Evolutionary conservation across 2,329 filamentous ascomycete genomes (phyloP).

Genomic region (Xylaria sp.): DNA sequence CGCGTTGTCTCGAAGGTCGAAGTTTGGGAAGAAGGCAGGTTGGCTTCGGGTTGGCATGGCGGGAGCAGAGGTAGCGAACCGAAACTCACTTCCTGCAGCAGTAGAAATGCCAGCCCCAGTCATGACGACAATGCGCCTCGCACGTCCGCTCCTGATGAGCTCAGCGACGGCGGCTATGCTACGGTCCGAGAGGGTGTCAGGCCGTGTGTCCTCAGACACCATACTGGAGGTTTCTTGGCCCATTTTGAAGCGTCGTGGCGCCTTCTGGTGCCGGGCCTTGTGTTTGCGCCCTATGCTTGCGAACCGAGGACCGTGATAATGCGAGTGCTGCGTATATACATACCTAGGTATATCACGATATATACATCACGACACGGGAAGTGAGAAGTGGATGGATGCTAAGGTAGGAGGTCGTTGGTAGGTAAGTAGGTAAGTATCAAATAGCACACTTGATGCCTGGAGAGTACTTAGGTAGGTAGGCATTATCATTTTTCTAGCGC

Average conservation of each 20-base stretch:
- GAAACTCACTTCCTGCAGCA: conserved; percentile 62
- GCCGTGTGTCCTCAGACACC: conserved; percentile 66
- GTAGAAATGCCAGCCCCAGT: conserved; percentile 90
- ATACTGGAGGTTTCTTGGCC: conserved; percentile 79
- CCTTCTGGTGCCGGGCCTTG: conserved; percentile 36
- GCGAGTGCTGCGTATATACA: neutral
- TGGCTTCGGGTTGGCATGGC: too few species aligned
- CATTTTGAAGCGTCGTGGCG: conserved; percentile 63
- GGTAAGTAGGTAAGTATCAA: neutral
- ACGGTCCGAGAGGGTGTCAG: conserved; percentile 70
- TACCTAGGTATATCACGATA: too few species aligned
- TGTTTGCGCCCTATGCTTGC: conserved; percentile 37
- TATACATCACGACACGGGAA: neutral
- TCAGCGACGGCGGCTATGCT: conserved; percentile 78
- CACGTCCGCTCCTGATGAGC: conserved; percentile 73
- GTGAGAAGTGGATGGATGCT: neutral
- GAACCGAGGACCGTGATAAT: neutral
- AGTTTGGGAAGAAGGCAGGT: too few species aligned
- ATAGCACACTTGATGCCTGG: too few species aligned
- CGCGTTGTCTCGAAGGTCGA: too few species aligned
- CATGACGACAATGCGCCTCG: conserved; percentile 80
- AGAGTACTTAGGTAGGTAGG: neutral
- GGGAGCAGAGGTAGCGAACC: neutral
- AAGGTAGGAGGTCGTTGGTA: too few species aligned
- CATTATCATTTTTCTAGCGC: too few species aligned